Evolutionary conservation across 192 early-diverging fungal species (phyloP).

Genomic region (Endogone sp.): DNA sequence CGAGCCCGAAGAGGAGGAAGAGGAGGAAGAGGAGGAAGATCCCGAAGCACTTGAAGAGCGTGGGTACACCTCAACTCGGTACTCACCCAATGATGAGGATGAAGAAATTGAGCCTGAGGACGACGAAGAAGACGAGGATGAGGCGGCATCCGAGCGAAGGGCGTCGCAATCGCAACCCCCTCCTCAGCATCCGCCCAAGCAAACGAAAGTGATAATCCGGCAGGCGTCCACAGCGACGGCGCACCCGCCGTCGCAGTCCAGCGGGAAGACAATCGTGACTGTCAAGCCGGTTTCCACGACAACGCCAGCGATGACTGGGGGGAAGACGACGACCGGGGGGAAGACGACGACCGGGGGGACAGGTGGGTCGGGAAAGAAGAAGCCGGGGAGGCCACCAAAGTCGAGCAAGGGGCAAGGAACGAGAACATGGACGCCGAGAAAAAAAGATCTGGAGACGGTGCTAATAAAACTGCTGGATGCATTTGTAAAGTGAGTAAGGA

Average conservation of each 20-base stretch:
- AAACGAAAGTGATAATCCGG: background rate
- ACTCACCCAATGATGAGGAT: conserved; percentile 20
- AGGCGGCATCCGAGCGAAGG: background rate
- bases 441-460: conserved; percentile 54
- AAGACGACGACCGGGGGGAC: conserved; percentile 23
- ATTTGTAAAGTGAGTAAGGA: conserved; percentile 53
- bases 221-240: background rate
- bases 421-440: conserved; percentile 26
- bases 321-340: conserved; percentile 9
- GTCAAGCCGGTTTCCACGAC: background rate
- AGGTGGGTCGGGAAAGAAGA: conserved; percentile 3
- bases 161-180: background rate
- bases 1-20: conserved; percentile 22
- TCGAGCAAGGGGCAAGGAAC: conserved; percentile 17
- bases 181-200: background rate
- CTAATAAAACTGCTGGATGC: conserved; percentile 58
- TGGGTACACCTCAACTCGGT: background rate
- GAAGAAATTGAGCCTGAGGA: conserved; percentile 25
- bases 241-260: background rate
- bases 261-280: background rate
- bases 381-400: conserved; percentile 22
- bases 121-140: conserved; percentile 12
- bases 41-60: background rate
- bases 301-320: background rate
- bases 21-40: conserved; percentile 26